Percentiles rank a stretch among this genome's conserved stretches.
These are phyloP conservation scores for Sarocladium strictum DNA, from an alignment of 2,329 filamentous ascomycete genomes.

Conservation along the genomic window DNA sequence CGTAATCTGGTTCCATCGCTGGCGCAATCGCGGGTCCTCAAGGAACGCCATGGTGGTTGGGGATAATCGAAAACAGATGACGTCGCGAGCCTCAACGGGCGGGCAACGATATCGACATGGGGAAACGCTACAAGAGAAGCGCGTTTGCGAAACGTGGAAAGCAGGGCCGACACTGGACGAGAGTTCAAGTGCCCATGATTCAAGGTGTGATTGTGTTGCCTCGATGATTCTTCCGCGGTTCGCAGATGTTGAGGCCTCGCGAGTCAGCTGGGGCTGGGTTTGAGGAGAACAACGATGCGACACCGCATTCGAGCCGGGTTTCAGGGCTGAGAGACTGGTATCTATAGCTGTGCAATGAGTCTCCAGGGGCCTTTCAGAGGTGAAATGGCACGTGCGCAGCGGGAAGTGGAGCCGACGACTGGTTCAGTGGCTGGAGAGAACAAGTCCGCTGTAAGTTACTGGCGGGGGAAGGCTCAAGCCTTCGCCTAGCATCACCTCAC, in stretches of 20 bases:
- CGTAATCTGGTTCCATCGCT: constrained; percentile 88
- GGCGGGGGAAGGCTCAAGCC: background rate
- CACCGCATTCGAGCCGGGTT: background rate
- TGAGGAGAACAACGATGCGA: constrained; percentile 3
- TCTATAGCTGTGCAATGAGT: background rate
- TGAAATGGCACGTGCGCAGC: background rate
- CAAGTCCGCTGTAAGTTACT: background rate
- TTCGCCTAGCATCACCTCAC: background rate
- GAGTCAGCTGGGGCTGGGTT: constrained; percentile 6
- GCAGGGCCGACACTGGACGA: background rate
- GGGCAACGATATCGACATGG: background rate
- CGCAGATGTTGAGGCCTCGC: background rate
- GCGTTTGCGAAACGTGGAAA: background rate
- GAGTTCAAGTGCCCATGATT: background rate
- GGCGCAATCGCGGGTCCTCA: constrained; percentile 82
- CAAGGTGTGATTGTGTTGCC: background rate
- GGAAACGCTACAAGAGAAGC: background rate
- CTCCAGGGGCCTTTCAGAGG: background rate
- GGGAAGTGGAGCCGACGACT: background rate
- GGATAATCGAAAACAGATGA: background rate
- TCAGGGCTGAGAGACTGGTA: background rate
- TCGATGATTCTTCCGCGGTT: no score
- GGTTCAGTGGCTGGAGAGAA: background rate
- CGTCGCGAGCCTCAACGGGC: constrained; percentile 8
- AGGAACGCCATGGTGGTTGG: constrained; percentile 49